phyloP scores from a whole-genome alignment of 106 monocot genomes.

The Platanthera guangdongensis region DNA sequence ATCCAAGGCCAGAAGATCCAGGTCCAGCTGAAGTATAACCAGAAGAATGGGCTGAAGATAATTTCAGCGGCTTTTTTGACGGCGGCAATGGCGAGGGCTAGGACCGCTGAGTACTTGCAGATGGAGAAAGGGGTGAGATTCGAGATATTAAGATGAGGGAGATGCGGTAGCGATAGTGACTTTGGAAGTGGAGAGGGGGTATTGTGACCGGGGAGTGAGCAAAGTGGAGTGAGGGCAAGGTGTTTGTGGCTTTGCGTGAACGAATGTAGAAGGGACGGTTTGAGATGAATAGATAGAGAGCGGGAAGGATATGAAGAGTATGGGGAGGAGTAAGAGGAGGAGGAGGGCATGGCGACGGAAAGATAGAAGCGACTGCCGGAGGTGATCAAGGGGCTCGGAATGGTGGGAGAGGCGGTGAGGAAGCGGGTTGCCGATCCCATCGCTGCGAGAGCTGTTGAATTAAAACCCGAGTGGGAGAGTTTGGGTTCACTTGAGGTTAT shows the following conservation, averaged over 20 bases:
- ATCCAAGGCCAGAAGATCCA: conserved; percentile 80
- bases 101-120: conserved; percentile 53
- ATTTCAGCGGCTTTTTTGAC: conserved; percentile 13
- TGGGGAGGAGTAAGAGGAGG: too few species aligned
- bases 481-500: background rate
- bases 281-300: background rate
- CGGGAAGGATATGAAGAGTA: background rate
- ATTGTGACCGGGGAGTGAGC: conserved; percentile 4
- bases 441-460: background rate
- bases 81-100: conserved; percentile 28
- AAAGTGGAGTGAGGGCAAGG: conserved; percentile 9
- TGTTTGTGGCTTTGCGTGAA: conserved; percentile 34
- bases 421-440: background rate
- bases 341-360: background rate
- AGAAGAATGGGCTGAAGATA: conserved; percentile 60
- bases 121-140: conserved; percentile 42
- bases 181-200: conserved; percentile 7
- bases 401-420: conserved; percentile 9
- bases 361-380: background rate
- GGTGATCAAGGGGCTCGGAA: background rate
- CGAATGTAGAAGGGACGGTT: conserved; percentile 6
- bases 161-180: background rate
- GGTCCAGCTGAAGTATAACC: conserved; percentile 65
- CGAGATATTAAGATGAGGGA: conserved; percentile 17
- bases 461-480: background rate